Evolutionary conservation across 1,284 basidiomycete genomes (phyloP), one percentile per base, ranked within the genome.

Genomic region (Sporisorium reilianum): DNA sequence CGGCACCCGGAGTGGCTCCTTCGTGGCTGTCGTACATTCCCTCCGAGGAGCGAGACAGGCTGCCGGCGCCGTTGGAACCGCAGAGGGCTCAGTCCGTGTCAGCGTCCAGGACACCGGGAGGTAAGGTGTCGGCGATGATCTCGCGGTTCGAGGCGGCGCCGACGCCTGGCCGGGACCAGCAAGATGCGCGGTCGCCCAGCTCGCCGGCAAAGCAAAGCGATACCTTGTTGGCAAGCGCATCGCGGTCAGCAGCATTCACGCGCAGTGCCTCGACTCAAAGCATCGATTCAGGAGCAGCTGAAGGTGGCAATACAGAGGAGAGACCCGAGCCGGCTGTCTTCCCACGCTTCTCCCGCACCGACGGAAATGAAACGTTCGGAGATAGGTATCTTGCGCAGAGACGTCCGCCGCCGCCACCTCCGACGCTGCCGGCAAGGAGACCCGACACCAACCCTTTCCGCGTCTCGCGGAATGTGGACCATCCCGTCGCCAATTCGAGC

Each of bases 21-120:
- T 61, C 60, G 0, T 77, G 75, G 75, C 52, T 77, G 9, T 56
- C 64, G n/a, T 62, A 77, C 42, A 77, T 77, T 20, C 70, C 71
- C 6, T 41, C 54, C 5, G 67, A 61, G n/a, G 75, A 77, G 34
- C 53, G 62, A 18, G 55, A 58, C 14, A 59, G 60, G 40, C 45
- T 77, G 23, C 75, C 62, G 2, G 56, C 51, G 16, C 75, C 75
- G 8, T 38, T 77, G 16, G 57, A 68, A 26, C 75, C 75, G 1
- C 49, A 57, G 22, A 44, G 67, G 26, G 22, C 36, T 18, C 36
- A 2, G 2, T 38, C 36, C 36, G 18, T 38, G 36, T 38, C 36
- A 18, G 36, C 45, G 12, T 18, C 34, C 18, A 46, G 64, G 23
- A 25, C 55, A 8, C 55, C 69, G 1, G 66, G 52, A 20, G 69